Evolutionary conservation across 164 flowering plant species (phyloP).

Genomic region (Nymphaea thermarum): DNA sequence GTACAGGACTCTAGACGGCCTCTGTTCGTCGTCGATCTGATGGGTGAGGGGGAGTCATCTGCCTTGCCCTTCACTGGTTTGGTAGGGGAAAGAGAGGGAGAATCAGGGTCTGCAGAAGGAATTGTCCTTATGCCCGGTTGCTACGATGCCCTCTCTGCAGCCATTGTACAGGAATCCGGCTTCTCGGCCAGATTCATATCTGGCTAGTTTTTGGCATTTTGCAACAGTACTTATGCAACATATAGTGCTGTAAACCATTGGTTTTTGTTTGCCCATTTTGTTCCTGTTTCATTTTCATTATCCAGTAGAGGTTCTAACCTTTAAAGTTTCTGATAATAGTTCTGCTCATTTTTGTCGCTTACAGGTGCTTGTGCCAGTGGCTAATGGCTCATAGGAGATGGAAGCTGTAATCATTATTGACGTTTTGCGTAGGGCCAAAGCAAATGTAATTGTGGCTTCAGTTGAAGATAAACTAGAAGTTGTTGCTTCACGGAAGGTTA

Average conservation of each 20-base stretch:
- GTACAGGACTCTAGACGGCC: too few relatives aligned
- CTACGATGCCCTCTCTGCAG: slow-evolving; percentile 19
- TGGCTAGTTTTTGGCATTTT: slow-evolving; percentile 4
- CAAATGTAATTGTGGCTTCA: slow-evolving; percentile 80
- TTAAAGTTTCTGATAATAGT: too few relatives aligned
- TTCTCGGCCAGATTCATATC: slow-evolving; percentile 18
- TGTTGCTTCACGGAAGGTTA: slow-evolving; percentile 68
- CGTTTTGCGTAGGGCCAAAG: slow-evolving; percentile 64
- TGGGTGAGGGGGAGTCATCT: too few relatives aligned
- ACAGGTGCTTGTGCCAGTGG: slow-evolving; percentile 90
- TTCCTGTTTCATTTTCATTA: too few relatives aligned
- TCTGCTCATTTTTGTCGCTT: too few relatives aligned
- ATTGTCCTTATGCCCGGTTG: slow-evolving; percentile 17
- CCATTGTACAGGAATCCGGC: slow-evolving; percentile 12
- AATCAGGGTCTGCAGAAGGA: slow-evolving; percentile 14
- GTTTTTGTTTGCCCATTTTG: too few relatives aligned
- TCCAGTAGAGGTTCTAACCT: too few relatives aligned
- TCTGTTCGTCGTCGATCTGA: too few relatives aligned
- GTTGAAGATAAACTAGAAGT: slow-evolving; percentile 63
- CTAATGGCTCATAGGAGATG: slow-evolving; percentile 90
- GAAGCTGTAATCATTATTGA: slow-evolving; percentile 82
- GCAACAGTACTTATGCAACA: too few relatives aligned
- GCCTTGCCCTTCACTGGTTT: too few relatives aligned
- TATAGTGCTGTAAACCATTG: too few relatives aligned
- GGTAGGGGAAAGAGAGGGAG: slow-evolving; percentile 1